Conservation (phyloP, 2,329 filamentous ascomycete species). For the Chaetomiaceae sp. region DNA sequence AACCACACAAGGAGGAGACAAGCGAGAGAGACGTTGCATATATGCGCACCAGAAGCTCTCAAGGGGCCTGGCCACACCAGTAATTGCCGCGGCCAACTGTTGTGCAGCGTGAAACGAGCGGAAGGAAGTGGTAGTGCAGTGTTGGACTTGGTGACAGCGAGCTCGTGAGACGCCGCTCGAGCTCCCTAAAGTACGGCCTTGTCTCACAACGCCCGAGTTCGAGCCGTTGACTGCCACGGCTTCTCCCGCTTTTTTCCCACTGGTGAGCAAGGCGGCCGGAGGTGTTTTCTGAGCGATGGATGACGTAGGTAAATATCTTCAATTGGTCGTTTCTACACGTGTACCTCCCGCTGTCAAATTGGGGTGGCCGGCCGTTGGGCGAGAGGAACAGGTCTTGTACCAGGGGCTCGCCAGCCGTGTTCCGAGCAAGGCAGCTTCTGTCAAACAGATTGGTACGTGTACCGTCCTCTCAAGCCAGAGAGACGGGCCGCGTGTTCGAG, state of each 20-base stretch:
- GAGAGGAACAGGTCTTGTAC: neutral
- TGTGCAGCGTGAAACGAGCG: slow-evolving; percentile 5
- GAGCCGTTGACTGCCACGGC: neutral
- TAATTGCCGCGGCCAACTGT: neutral
- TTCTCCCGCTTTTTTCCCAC: neutral
- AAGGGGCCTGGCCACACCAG: neutral
- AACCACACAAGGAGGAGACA: neutral
- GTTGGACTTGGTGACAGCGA: neutral
- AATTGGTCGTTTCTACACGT: slow-evolving; percentile 7
- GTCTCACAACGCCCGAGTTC: neutral
- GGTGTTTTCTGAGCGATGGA: slow-evolving; percentile 1
- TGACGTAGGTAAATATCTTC: slow-evolving; percentile 11
- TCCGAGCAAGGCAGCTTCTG: neutral
- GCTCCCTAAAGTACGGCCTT: neutral
- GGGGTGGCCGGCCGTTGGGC: slow-evolving; percentile 1
- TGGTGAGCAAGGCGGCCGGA: slow-evolving; percentile 1
- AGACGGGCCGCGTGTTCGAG: neutral
- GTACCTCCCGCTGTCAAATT: slow-evolving; percentile 4
- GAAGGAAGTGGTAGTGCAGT: neutral
- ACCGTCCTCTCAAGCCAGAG: neutral
- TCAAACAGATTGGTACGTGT: neutral
- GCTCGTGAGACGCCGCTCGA: neutral
- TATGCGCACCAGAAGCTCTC: neutral
- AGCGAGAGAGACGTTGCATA: neutral
- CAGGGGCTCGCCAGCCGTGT: slow-evolving; percentile 2